A percentile compares a stretch with the other conserved stretches of the same genome.
phyloP scores from a whole-genome alignment of 2,329 filamentous ascomycete genomes.

The Colletotrichum camelliae region DNA sequence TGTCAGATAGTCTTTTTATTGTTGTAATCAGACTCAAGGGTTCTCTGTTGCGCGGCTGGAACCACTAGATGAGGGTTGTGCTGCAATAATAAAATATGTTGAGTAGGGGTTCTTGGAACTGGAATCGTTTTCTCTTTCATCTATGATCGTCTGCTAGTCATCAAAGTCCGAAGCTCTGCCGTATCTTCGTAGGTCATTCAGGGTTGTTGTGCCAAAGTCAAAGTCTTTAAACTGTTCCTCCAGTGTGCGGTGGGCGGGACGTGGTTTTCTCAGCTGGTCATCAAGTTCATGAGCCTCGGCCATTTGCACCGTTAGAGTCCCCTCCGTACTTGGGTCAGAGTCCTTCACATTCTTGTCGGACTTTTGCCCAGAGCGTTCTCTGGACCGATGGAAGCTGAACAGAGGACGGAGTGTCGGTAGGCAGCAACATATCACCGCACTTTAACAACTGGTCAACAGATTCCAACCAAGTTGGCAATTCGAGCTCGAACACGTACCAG shows the following conservation, averaged over 20 bases:
- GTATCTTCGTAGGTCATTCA: neutral
- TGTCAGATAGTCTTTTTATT: neutral
- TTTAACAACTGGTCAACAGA: neutral
- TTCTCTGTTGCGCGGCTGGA: neutral
- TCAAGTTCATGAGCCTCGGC: neutral
- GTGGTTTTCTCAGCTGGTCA: neutral
- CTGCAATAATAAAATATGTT: neutral
- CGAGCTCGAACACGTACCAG: neutral
- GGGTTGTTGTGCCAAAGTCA: neutral
- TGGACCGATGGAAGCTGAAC: neutral
- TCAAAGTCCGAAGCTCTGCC: neutral
- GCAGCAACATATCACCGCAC: neutral
- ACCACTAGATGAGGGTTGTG: neutral
- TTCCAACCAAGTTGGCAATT: neutral
- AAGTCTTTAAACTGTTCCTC: neutral
- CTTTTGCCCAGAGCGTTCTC: neutral
- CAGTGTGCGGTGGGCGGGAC: neutral
- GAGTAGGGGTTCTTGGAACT: neutral
- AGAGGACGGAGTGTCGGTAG: neutral
- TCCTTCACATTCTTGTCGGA: neutral
- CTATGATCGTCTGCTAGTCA: neutral
- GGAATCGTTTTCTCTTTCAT: neutral
- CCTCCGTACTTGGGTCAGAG: neutral
- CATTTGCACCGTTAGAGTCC: neutral
- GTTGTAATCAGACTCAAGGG: neutral